Evolutionary conservation across 2,329 filamentous ascomycete genomes (phyloP), one percentile per base, ranked within the genome.

Genomic region (Cyphellophora attinorum): DNA sequence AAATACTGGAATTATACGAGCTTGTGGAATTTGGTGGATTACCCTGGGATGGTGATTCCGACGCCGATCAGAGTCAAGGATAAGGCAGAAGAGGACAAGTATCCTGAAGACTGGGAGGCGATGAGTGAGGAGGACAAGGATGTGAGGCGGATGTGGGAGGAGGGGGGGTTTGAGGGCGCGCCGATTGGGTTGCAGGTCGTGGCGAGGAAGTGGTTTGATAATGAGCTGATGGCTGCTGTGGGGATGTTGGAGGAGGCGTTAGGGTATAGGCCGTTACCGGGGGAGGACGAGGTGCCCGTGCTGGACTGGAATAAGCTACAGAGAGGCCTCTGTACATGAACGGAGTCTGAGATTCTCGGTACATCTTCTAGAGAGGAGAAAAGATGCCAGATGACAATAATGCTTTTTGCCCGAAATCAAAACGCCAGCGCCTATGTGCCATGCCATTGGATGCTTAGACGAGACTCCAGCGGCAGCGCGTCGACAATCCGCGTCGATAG

Each of bases 1-100:
- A 62, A 55, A 23, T 72, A 72, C 44, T 82, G 76, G 76, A 68
- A 67, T 2, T 83, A 83, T 45, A 79, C 75, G 1, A 69, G 64
- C 11, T 64, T 63, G 2, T 78, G 75, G 46, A 74, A 78, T 6
- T 48, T 79, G 33, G 52, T 81, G 12, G 76, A 81, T 48, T 76
- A 72, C 45, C 69, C 76, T 0, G 71, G 74, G 2, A 76, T 71
- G 0, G 55, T 53, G 0, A 41, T 79, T 3, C 75, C 75, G 0
- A 65, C 44, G 5, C 51, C 40, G 5, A 36, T 40, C 21, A 42
- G 42, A 47, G 37, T 50, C 51, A 5, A 65, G 1, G 59, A 67
- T 32, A 58, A 60, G 3, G 46, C 44, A 1, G 45, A 54, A 5
- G 68, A 73, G 45, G 39, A 39, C 13, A n/a, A n/a, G n/a, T 55